Evolutionary conservation across 2,329 filamentous ascomycete genomes (phyloP).

Genomic region (Dryadomyces quercivorus): DNA sequence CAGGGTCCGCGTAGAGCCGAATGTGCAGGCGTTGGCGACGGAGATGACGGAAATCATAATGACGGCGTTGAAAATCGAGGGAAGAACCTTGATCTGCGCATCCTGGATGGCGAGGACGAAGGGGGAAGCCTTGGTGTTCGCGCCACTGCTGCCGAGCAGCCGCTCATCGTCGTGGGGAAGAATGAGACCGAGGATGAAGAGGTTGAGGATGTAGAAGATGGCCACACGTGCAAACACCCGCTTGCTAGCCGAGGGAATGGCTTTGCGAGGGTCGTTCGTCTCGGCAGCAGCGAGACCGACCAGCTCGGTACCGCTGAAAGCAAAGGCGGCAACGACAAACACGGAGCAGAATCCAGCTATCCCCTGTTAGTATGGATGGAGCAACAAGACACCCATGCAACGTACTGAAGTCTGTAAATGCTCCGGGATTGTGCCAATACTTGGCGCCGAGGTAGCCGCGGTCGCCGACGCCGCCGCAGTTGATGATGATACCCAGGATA

Average conservation of each 20-base stretch:
- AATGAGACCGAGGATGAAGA: conserved; percentile 39
- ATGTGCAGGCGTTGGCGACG: conserved; percentile 39
- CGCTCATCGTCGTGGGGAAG: conserved; percentile 28
- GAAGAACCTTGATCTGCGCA: conserved; percentile 35
- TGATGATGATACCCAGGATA: conserved; percentile 47
- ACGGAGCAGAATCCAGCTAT: conserved; percentile 31
- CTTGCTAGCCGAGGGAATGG: conserved; percentile 37
- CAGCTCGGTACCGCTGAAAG: conserved; percentile 39
- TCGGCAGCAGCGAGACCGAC: conserved; percentile 40
- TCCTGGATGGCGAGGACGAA: conserved; percentile 39
- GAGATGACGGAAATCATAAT: conserved; percentile 37
- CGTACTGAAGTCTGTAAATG: conserved; percentile 26
- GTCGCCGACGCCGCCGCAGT: conserved; percentile 42
- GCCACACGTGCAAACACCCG: conserved; percentile 42
- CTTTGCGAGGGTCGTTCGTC: conserved; percentile 31
- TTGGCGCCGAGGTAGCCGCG: conserved; percentile 47
- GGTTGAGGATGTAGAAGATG: conserved; percentile 38
- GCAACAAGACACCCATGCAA: too few relatives aligned
- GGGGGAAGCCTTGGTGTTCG: conserved; percentile 32
- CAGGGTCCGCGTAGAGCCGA: conserved; percentile 37
- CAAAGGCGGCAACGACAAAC: conserved; percentile 31
- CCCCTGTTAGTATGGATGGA: too few relatives aligned
- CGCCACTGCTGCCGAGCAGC: conserved; percentile 24
- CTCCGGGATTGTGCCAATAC: conserved; percentile 47
- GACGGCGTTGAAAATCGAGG: conserved; percentile 41